Evolutionary conservation across 805 yeast species (phyloP).

Genomic region (Kregervanrija pseudodelftensis): DNA sequence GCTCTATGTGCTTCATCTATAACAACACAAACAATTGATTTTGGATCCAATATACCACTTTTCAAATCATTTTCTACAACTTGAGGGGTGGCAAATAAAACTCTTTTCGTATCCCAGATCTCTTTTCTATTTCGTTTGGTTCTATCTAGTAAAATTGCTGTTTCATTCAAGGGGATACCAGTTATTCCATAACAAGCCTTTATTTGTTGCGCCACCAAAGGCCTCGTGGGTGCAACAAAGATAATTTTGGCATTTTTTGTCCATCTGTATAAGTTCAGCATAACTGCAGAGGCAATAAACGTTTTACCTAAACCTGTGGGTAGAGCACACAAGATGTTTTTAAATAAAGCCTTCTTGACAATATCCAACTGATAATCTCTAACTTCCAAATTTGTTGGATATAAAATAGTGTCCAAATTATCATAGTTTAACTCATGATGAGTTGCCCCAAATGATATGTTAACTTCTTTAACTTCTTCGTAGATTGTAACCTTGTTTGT

Average conservation of each 20-base stretch:
- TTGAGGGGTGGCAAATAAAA: constrained; percentile 94
- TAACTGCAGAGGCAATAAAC: constrained; percentile 88
- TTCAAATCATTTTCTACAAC: constrained; percentile 86
- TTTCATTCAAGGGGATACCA: constrained; percentile 69
- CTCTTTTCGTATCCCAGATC: constrained; percentile 71
- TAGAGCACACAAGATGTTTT: constrained; percentile 77
- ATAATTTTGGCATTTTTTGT: constrained; percentile 70
- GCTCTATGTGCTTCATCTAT: constrained; percentile 97
- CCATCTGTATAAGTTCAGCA: constrained; percentile 88
- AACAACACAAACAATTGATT: constrained; percentile 64
- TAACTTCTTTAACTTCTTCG: constrained; percentile 19
- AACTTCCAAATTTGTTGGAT: constrained; percentile 78
- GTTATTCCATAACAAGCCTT: constrained; percentile 85
- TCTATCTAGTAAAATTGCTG: constrained; percentile 66
- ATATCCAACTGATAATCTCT: constrained; percentile 88
- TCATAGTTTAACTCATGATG: constrained; percentile 42
- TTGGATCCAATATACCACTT: constrained; percentile 71
- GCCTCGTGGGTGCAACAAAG: constrained; percentile 96
- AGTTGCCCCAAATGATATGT: constrained; percentile 29
- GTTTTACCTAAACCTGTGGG: constrained; percentile 99
- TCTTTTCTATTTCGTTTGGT: constrained; percentile 51
- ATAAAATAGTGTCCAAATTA: constrained; percentile 45
- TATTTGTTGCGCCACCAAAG: constrained; percentile 93
- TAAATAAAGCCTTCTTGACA: constrained; percentile 60
- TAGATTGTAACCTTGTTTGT: constrained; percentile 11